Evolutionary conservation across 805 yeast genomes (phyloP), one percentile per base, ranked within the genome.

Genomic region (Yamadazyma akitaensis): DNA sequence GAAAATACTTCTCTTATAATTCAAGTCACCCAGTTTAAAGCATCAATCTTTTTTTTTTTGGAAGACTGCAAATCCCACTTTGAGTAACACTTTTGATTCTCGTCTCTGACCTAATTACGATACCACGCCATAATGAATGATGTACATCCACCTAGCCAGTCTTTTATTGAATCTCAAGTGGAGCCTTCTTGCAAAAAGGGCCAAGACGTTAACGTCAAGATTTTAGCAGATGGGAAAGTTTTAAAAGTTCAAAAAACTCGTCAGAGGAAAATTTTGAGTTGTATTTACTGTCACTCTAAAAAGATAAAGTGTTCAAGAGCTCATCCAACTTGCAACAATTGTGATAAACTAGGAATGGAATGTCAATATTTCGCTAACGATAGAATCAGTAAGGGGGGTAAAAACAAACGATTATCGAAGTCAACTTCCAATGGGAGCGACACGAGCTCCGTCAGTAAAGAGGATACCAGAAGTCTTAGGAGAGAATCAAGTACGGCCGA

Each of bases 271-370:
- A 80, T 81, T 37, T 65, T 76, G 37, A 72, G 79, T 44, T 81
- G 86, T 58, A 73, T 77, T 13, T 67, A 82, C 39, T 81, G 86
- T 55, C 83, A 81, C 55, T 72, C 77, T 36, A 80, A 79, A 60
- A 82, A 82, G 62, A 75, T 81, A 49, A 80, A 79, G 53, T 83
- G 88, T 60, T 77, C 80, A n/a, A 72, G 82, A 49, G 73, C 69
- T 35, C 74, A 71, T 36, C 88, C 87, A 1, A 64, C 75, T 13
- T 84, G 88, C 56, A 64, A 69, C 24, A 73, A 73, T 51, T 83
- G 88, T 62, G 63, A 67, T 14, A 76, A 72, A 46, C 61, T 73
- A 41, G 69, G 70, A 2, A 54, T 70, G 34, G 74, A 68, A 31
- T 81, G 87, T 61, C 72, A 72, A 51, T 80, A 80, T 57, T 81